Base-by-base conservation (phyloP, 208 protist species). In the Wallacemonas sp. region DNA sequence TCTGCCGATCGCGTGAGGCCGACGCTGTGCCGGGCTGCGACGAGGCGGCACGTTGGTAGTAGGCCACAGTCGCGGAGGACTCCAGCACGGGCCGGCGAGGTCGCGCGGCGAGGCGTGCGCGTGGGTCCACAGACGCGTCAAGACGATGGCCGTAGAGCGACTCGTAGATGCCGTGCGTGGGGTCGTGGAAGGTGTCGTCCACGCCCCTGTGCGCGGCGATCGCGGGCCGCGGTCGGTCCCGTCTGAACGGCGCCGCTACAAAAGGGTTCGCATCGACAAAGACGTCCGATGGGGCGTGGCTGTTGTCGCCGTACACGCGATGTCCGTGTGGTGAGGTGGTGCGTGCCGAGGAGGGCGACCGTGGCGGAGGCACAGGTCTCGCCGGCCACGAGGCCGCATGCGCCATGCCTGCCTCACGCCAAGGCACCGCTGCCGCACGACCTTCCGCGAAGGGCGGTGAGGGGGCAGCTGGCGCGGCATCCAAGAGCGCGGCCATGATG, bases 401-500 rank as follows among this genome's bases (percentile, higher is more conserved):
- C 10, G 7, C 10, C 10, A 16, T 41, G 36, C 14, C 36, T 41
- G 36, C 36, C 36, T 41, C 36, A 41, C 36, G 36, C 44, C 16
- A 50, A 8, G 44, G 44, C 5, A 22, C n/a, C 14, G 49, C 20
- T 57, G 49, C 4, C 20, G 49, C n/a, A 4, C 20, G 26, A 33
- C 8, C 20, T 7, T 26, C 25, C 28, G 26, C 7, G 0, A 8
- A 29, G 7, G 52, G 16, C 7, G 52, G 12, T 44, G 52, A 3
- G 39, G 10, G 7, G 14, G 7, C 36, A 14, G 7, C 36, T 5
- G 52, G 52, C 52, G n/a, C 32, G 16, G 20, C 26, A 14, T 41
- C 52, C 3, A 59, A 23, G 14, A 59, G 31, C 4, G 52, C 32
- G 14, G 52, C 52, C 52, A 59, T 59, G 25, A 59, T 41, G 26